Percentiles rank a stretch among this genome's conserved stretches.
phyloP scores from a whole-genome alignment of 768 basidiomycete genomes.

The Trametes punicea region DNA sequence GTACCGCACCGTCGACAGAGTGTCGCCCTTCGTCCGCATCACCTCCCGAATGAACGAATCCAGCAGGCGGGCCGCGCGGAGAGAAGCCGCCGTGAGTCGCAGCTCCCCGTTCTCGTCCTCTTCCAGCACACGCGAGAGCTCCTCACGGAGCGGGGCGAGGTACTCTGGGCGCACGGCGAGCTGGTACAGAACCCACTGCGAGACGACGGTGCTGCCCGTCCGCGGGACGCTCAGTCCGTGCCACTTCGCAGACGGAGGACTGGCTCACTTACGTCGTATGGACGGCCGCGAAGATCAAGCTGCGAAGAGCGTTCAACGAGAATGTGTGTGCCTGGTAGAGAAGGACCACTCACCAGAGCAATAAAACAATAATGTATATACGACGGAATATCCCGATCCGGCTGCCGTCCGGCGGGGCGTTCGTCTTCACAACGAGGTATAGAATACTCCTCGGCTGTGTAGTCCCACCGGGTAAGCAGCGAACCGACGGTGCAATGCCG shows the following conservation, averaged over 20 bases:
- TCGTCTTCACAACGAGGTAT: conserved; percentile 20
- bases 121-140: conserved; percentile 26
- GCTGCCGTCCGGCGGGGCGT: conserved; percentile 5
- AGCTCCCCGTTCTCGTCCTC: conserved; percentile 23
- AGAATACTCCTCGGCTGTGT: conserved; percentile 18
- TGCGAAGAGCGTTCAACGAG: too few relatives aligned
- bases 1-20: conserved; percentile 28
- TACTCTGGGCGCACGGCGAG: conserved; percentile 31
- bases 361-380: conserved; percentile 26
- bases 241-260: too few relatives aligned
- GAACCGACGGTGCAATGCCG: background rate
- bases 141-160: conserved; percentile 28
- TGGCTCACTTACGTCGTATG: conserved; percentile 34
- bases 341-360: conserved; percentile 26
- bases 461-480: background rate
- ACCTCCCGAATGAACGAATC: conserved; percentile 39
- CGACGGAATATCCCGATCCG: conserved; percentile 16
- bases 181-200: conserved; percentile 35
- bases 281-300: conserved; percentile 36
- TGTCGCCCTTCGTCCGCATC: conserved; percentile 36
- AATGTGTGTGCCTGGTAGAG: background rate
- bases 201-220: conserved; percentile 29
- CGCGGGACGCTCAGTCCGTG: too few relatives aligned
- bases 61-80: conserved; percentile 28
- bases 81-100: conserved; percentile 27